Evolutionary conservation across 139 green algal genomes (phyloP).

Genomic region (Chlorella sp.): DNA sequence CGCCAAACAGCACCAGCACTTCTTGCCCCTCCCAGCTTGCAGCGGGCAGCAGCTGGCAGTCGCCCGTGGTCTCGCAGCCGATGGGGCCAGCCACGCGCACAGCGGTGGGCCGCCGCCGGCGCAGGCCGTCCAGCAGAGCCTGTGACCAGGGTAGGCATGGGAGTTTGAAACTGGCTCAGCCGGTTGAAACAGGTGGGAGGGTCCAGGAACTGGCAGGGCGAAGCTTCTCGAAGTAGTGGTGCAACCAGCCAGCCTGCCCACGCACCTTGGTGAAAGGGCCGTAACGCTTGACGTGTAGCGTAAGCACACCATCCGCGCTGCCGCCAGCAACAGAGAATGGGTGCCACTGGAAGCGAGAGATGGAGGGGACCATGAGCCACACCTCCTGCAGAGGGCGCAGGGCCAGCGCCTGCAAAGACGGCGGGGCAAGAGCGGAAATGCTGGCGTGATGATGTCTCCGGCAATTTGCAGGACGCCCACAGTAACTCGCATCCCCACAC

Average conservation of each 20-base stretch:
- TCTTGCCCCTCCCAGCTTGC: slow-evolving; percentile 25
- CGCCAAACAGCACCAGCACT: slow-evolving; percentile 33
- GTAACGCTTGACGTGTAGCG: slow-evolving; percentile 46
- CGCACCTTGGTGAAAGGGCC: slow-evolving; percentile 38
- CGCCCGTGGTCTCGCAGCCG: neutral
- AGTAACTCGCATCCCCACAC: neutral
- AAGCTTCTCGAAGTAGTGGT: neutral
- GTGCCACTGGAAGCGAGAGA: slow-evolving; percentile 53
- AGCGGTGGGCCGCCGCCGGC: neutral
- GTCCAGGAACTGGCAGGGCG: no score
- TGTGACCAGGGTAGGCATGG: neutral
- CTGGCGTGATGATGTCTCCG: neutral
- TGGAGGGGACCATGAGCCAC: slow-evolving; percentile 39
- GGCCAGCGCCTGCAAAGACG: slow-evolving; percentile 12
- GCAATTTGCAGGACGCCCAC: neutral
- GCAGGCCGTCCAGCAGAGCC: slow-evolving; percentile 6
- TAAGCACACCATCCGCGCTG: neutral
- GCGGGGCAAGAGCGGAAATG: neutral
- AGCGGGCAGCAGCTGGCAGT: neutral
- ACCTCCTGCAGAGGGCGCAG: slow-evolving; percentile 36
- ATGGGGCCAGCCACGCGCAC: neutral
- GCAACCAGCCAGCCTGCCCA: neutral
- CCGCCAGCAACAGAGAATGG: slow-evolving; percentile 41
- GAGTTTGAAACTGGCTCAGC: neutral
- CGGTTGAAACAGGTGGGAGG: neutral